phyloP scores from a whole-genome alignment of 495 filamentous ascomycete species.

The Hypomontagnella monticulosa region DNA sequence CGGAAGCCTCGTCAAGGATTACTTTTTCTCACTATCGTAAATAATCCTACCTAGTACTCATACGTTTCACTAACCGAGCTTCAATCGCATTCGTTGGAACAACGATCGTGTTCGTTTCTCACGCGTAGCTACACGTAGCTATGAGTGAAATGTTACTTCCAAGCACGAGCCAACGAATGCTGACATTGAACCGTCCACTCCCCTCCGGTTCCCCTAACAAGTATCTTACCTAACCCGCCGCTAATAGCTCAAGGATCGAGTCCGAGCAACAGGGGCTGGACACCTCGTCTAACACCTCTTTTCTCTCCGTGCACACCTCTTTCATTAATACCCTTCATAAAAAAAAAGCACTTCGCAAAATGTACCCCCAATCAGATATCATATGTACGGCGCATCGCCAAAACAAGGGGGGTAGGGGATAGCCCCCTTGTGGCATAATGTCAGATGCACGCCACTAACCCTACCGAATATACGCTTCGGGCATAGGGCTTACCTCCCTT shows the following conservation, averaged over 20 bases:
- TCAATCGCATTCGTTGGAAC: conserved; percentile 5
- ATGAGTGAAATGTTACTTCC: conserved; percentile 5
- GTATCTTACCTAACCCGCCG: conserved; percentile 44
- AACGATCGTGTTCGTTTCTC: conserved; percentile 10
- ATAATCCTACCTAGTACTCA: neutral
- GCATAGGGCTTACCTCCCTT: conserved; percentile 39
- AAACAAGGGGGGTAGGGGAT: neutral
- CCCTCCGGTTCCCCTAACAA: conserved; percentile 22
- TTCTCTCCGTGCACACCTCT: conserved; percentile 29
- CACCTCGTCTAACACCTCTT: conserved; percentile 8
- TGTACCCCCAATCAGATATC: conserved; percentile 35
- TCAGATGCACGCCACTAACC: conserved; percentile 33
- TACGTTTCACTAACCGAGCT: conserved; percentile 8
- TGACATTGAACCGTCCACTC: conserved; percentile 23
- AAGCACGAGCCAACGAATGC: conserved; percentile 36
- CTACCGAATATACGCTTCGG: conserved; percentile 24
- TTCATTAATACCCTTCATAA: conserved; percentile 10
- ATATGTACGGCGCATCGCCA: conserved; percentile 8
- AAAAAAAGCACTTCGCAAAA: conserved; percentile 22
- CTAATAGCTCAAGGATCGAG: conserved; percentile 28
- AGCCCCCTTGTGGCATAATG: conserved; percentile 20
- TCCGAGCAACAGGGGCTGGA: conserved; percentile 16
- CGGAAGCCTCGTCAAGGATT: conserved; percentile 3
- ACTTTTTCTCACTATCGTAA: conserved; percentile 1
- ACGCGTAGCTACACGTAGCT: neutral